Conservation (phyloP, 805 yeast species). For the Soucietia sequanensis region DNA sequence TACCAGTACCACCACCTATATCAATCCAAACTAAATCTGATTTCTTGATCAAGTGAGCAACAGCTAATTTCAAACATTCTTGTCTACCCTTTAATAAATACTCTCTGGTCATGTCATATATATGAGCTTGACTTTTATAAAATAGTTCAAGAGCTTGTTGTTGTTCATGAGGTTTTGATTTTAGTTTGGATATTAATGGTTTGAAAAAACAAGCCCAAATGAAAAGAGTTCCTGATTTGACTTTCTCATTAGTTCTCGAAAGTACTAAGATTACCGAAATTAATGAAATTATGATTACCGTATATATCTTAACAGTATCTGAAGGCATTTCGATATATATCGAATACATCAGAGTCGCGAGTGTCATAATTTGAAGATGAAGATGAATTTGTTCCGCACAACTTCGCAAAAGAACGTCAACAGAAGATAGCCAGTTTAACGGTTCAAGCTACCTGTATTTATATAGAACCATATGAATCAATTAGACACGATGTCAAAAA, state of each 20-base stretch:
- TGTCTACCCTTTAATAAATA: slow-evolving; percentile 69
- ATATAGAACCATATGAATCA: too few relatives aligned
- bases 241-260: slow-evolving; percentile 17
- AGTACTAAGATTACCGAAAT: slow-evolving; percentile 14
- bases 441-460: too few relatives aligned
- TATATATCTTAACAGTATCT: slow-evolving; percentile 15
- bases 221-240: slow-evolving; percentile 29
- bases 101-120: slow-evolving; percentile 72
- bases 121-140: slow-evolving; percentile 72
- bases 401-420: too few relatives aligned
- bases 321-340: slow-evolving; percentile 6
- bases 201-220: slow-evolving; percentile 57
- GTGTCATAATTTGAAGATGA: too few relatives aligned
- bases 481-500: too few relatives aligned
- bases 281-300: slow-evolving; percentile 5
- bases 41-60: slow-evolving; percentile 48
- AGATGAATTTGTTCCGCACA: too few relatives aligned
- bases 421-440: too few relatives aligned
- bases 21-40: slow-evolving; percentile 67
- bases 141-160: slow-evolving; percentile 66
- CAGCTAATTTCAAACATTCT: slow-evolving; percentile 58
- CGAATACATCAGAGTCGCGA: too few relatives aligned
- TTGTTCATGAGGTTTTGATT: slow-evolving; percentile 38
- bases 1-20: slow-evolving; percentile 87
- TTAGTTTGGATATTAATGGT: slow-evolving; percentile 45